phyloP scores from a whole-genome alignment of 83 land plant species.

The Diphasiastrum complanatum region DNA sequence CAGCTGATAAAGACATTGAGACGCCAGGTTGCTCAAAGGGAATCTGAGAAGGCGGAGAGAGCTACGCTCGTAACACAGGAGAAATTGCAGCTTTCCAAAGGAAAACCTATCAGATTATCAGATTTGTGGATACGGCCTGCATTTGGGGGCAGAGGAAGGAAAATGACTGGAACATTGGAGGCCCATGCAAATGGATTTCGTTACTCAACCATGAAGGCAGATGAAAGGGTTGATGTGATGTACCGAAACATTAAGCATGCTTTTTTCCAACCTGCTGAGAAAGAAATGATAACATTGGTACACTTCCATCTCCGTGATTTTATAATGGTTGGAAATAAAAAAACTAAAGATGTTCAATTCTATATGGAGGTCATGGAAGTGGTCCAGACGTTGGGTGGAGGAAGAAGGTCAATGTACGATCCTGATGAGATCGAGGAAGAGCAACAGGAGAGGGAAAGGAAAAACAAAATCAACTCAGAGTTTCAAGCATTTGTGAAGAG shows the following conservation, averaged over 20 bases:
- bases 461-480: constrained; percentile 77
- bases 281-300: constrained; percentile 83
- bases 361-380: constrained; percentile 91
- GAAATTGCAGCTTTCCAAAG: constrained; percentile 52
- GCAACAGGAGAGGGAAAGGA: constrained; percentile 80
- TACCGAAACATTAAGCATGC: constrained; percentile 87
- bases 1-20: constrained; percentile 61
- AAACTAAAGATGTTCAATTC: constrained; percentile 84
- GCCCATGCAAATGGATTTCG: constrained; percentile 34
- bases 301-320: constrained; percentile 84
- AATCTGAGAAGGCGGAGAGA: constrained; percentile 80
- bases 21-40: constrained; percentile 52
- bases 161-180: constrained; percentile 39
- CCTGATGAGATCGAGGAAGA: constrained; percentile 97
- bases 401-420: constrained; percentile 66
- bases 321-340: constrained; percentile 90
- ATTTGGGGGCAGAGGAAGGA: constrained; percentile 39
- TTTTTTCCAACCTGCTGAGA: constrained; percentile 89
- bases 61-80: constrained; percentile 87
- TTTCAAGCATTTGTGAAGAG: constrained; percentile 75
- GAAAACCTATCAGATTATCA: constrained; percentile 48
- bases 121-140: constrained; percentile 57
- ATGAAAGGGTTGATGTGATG: constrained; percentile 79
- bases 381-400: constrained; percentile 78
- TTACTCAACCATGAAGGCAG: constrained; percentile 61